Percentiles rank a stretch among this genome's conserved stretches.
Evolutionary conservation across 768 basidiomycete genomes (phyloP).

Genomic region (Boletus edulis): DNA sequence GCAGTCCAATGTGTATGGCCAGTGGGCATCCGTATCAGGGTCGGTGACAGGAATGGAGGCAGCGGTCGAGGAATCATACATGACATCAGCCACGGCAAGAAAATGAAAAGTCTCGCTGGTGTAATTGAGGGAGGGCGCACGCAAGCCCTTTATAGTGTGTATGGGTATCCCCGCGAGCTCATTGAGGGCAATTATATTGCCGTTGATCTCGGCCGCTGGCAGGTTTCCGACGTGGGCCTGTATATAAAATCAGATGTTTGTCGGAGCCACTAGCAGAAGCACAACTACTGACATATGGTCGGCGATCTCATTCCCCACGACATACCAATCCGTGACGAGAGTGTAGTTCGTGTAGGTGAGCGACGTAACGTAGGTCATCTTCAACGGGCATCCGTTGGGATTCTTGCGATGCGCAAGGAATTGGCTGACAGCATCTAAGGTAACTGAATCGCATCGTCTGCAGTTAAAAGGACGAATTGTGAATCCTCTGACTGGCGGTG

Average conservation of each 20-base stretch:
- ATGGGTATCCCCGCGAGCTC: background rate
- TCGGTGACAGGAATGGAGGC: conserved; percentile 3
- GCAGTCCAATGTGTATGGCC: conserved; percentile 4
- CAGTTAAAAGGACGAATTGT: background rate
- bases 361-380: conserved; percentile 5
- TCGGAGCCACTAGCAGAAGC: background rate
- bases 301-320: conserved; percentile 5
- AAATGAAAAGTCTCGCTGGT: background rate
- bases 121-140: conserved; percentile 1
- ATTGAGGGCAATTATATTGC: conserved; percentile 1
- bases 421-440: conserved; percentile 1
- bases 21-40: conserved; percentile 1
- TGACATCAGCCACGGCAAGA: background rate
- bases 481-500: background rate
- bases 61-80: background rate
- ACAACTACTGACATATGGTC: conserved; percentile 1
- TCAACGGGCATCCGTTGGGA: background rate
- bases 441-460: conserved; percentile 1
- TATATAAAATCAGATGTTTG: background rate
- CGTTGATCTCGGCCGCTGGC: background rate
- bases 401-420: conserved; percentile 1
- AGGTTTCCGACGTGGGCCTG: background rate
- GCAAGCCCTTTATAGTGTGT: background rate
- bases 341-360: conserved; percentile 6
- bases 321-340: conserved; percentile 6